A percentile compares a stretch with the other conserved stretches of the same genome.
phyloP scores from a whole-genome alignment of 176 grass and related monocot species.

The Neostapfia colusana region DNA sequence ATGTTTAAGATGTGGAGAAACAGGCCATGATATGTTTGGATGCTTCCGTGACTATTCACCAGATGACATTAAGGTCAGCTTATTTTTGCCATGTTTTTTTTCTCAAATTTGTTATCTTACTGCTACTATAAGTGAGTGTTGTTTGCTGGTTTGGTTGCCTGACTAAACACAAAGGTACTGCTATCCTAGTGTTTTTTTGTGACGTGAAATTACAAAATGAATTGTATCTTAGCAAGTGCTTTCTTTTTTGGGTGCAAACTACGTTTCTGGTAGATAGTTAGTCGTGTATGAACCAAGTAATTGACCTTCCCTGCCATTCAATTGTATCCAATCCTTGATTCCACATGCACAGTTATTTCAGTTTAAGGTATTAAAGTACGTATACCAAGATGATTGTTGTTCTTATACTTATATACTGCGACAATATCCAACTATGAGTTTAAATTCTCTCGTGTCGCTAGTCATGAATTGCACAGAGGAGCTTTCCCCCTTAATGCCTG shows the following conservation, averaged over 20 bases:
- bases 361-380: background rate
- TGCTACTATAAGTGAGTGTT: background rate
- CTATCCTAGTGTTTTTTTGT: background rate
- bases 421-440: slow-evolving; percentile 21
- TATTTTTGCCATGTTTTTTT: slow-evolving; percentile 2
- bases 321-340: slow-evolving; percentile 5
- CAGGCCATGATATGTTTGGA: slow-evolving; percentile 80
- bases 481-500: slow-evolving; percentile 12
- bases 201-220: background rate
- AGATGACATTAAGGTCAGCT: slow-evolving; percentile 74
- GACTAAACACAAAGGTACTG: background rate
- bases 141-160: background rate
- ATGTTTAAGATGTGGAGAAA: slow-evolving; percentile 79
- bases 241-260: background rate
- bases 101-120: slow-evolving; percentile 6
- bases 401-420: slow-evolving; percentile 20
- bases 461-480: slow-evolving; percentile 12
- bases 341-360: background rate
- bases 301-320: slow-evolving; percentile 4
- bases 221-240: slow-evolving; percentile 3
- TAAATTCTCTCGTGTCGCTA: background rate
- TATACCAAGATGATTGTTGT: background rate
- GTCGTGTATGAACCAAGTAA: background rate
- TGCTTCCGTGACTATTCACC: slow-evolving; percentile 69
- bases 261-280: slow-evolving; percentile 4